Evolutionary conservation across 2,329 filamentous ascomycete species (phyloP), one percentile per base, ranked within the genome.

Genomic region (Sporothrix brasiliensis): DNA sequence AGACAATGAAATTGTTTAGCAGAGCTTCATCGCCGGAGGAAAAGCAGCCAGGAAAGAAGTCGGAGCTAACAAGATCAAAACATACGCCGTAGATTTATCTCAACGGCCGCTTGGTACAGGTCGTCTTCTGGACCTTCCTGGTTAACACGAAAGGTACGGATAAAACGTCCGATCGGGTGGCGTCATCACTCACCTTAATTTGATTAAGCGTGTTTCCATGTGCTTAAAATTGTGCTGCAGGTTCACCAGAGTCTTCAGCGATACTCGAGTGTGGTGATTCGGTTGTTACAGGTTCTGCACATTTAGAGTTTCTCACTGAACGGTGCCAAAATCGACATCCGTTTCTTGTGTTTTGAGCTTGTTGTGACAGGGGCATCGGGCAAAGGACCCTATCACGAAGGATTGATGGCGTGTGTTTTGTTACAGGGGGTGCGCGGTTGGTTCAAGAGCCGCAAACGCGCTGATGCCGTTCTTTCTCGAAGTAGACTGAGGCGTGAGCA

Each of bases 401-500:
- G 56, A 60, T 60, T 39, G 34, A 60, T 60, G 56, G 56, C 19
- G 56, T 60, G 19, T 44, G 56, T 24, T 24, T n/a, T 10, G 56
- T 11, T 60, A 61, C 56, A 61, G 34, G 56, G 56, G 56, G 56
- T 24, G 14, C n/a, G 56, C 16, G 19, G 27, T 58, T 39, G 5
- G 56, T n/a, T n/a, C 30, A 21, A 61, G 34, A 61, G 56, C 56
- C 34, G 56, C 56, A 61, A 61, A 61, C 56, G 56, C 56, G 44
- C 44, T 49, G 14, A 6, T 58, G 39, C 30, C 16, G n/a, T 9
- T 34, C 21, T 34, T 41, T n/a, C 30, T 60, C 56, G 24, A 24
- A 24, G 24, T 24, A 24, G 44, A 47, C 10, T 47, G 44, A 16
- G 10, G 13, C 44, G 44, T 47, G 10, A 16, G 44, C 16, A 47